Conservation (phyloP, 495 filamentous ascomycete genomes). For the Apodospora peruviana region DNA sequence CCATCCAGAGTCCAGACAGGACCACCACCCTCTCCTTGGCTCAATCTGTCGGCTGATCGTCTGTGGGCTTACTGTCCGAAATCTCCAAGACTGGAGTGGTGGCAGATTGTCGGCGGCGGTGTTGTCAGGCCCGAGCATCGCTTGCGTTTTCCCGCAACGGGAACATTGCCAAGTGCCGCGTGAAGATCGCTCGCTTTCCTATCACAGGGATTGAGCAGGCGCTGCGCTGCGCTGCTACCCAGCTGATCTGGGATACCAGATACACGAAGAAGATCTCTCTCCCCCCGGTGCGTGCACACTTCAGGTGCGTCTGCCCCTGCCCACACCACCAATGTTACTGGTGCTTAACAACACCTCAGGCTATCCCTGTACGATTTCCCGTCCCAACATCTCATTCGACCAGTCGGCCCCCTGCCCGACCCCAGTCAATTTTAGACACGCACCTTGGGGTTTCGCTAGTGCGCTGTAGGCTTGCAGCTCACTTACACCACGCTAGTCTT, state of each 20-base stretch:
- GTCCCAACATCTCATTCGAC: slow-evolving; percentile 13
- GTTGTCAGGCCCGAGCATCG: too few relatives aligned
- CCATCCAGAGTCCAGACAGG: neutral
- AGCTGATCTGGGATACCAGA: slow-evolving; percentile 28
- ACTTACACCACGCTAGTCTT: slow-evolving; percentile 14
- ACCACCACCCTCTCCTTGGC: neutral
- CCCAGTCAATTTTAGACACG: neutral
- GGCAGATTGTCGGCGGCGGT: neutral
- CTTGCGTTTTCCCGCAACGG: too few relatives aligned
- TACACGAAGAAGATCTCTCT: slow-evolving; percentile 22
- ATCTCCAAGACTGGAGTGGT: neutral
- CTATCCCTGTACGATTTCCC: slow-evolving; percentile 11
- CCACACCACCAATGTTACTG: slow-evolving; percentile 18
- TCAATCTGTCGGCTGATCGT: neutral
- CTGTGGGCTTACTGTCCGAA: neutral
- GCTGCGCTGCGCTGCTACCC: slow-evolving; percentile 14
- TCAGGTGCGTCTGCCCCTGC: slow-evolving; percentile 7
- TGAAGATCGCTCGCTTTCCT: slow-evolving; percentile 10
- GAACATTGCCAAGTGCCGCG: slow-evolving; percentile 16
- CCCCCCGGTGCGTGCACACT: slow-evolving; percentile 16
- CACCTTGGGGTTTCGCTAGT: neutral
- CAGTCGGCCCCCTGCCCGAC: slow-evolving; percentile 5
- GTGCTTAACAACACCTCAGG: slow-evolving; percentile 23
- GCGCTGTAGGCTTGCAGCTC: slow-evolving; percentile 7
- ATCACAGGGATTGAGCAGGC: slow-evolving; percentile 26